A percentile compares a stretch with the other conserved stretches of the same genome.
phyloP scores from a whole-genome alignment of 345 rosid genomes.

The Arabis hirsuta region DNA sequence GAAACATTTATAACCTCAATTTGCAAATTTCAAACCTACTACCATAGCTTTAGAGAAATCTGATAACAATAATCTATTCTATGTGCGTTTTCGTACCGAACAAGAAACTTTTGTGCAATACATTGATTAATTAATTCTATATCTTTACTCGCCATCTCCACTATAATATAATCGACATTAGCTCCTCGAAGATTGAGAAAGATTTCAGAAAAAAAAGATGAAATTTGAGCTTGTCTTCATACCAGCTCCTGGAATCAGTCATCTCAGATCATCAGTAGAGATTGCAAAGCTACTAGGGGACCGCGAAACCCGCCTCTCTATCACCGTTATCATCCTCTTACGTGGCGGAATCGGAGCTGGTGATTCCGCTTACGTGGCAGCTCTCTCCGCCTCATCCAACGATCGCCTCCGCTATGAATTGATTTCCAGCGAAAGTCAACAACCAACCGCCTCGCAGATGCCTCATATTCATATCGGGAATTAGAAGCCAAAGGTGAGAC shows the following conservation, averaged over 20 bases:
- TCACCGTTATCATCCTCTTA: slow-evolving; percentile 42
- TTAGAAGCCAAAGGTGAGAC: slow-evolving; percentile 44
- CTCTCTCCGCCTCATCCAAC: slow-evolving; percentile 11
- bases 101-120: too few relatives aligned
- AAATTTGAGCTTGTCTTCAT: slow-evolving; percentile 52
- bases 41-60: too few relatives aligned
- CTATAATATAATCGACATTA: too few relatives aligned
- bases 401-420: slow-evolving; percentile 20
- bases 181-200: background rate
- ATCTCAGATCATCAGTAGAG: slow-evolving; percentile 45
- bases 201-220: slow-evolving; percentile 3
- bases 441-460: background rate
- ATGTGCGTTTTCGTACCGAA: too few relatives aligned
- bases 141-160: too few relatives aligned
- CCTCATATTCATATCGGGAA: slow-evolving; percentile 22
- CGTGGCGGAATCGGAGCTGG: background rate
- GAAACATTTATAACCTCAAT: too few relatives aligned
- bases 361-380: background rate
- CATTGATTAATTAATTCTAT: too few relatives aligned
- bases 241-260: slow-evolving; percentile 46
- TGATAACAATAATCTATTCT: too few relatives aligned
- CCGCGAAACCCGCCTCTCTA: slow-evolving; percentile 37
- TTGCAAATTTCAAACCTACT: too few relatives aligned
- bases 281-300: slow-evolving; percentile 45
- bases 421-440: slow-evolving; percentile 25